A percentile compares a stretch with the other conserved stretches of the same genome.
Conservation (phyloP, 176 grass and related monocot species). For the Carex myosuroides region DNA sequence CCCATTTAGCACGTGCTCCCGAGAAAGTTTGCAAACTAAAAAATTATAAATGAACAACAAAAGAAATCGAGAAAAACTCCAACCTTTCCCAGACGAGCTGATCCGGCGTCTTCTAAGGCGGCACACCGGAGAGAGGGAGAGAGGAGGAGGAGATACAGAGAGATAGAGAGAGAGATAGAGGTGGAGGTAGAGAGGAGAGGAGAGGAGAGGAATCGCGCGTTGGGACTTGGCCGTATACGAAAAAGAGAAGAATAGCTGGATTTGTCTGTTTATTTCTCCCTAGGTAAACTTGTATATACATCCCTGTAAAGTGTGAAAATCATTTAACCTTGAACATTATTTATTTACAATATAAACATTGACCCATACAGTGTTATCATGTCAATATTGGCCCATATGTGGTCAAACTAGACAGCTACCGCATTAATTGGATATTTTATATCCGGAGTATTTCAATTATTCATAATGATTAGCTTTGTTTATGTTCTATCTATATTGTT, state of each 20-base stretch:
- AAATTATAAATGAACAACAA: background rate
- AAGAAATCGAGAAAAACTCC: background rate
- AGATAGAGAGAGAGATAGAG: background rate
- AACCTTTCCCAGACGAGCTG: constrained; percentile 1
- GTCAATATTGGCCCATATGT: background rate
- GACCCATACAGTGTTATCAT: background rate
- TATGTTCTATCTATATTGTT: no score
- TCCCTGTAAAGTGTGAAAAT: constrained; percentile 1
- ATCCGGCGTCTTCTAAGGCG: background rate
- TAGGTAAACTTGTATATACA: background rate
- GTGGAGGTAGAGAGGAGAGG: background rate
- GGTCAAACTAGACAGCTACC: background rate
- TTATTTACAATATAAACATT: background rate
- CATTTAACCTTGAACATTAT: background rate
- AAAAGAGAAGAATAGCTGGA: constrained; percentile 20
- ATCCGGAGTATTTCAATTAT: no score
- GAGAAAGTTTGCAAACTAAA: background rate
- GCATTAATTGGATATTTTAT: background rate
- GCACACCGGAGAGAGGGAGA: background rate
- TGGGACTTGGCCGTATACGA: constrained; percentile 13
- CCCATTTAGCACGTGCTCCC: background rate
- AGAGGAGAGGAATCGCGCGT: background rate
- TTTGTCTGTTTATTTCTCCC: constrained; percentile 7
- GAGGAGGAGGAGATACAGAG: constrained; percentile 1
- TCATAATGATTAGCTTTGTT: no score